Evolutionary conservation across 208 protist species (phyloP).

Genomic region (Trichomonas vaginalis): DNA sequence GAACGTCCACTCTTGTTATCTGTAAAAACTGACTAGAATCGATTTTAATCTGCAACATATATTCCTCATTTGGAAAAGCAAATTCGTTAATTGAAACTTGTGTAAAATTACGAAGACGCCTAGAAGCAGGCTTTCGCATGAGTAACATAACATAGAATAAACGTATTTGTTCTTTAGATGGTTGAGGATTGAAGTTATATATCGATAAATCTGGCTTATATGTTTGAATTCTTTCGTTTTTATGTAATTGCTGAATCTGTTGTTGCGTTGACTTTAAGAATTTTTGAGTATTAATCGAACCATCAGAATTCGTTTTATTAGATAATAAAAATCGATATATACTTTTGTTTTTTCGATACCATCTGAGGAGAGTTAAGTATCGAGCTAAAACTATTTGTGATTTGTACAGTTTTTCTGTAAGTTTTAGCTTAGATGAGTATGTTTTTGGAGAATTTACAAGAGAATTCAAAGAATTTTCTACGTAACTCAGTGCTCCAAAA

Average conservation of each 20-base stretch:
- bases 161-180: background rate
- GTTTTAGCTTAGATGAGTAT: background rate
- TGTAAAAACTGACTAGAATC: background rate
- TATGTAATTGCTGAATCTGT: background rate
- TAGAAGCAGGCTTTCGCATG: background rate
- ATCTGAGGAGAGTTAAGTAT: background rate
- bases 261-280: background rate
- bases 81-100: background rate
- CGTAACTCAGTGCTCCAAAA: background rate
- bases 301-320: background rate
- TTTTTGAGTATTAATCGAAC: background rate
- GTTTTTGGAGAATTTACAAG: background rate
- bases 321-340: background rate
- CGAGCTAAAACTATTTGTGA: background rate
- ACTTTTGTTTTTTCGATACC: background rate
- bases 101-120: background rate
- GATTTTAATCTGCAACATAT: background rate
- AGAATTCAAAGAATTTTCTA: background rate
- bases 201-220: background rate
- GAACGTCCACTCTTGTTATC: background rate
- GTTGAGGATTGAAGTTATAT: background rate
- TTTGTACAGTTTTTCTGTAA: background rate
- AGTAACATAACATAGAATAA: background rate
- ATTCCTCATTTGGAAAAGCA: background rate
- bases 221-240: background rate